Evolutionary conservation across 2,329 filamentous ascomycete genomes (phyloP).

Genomic region (Albifimbria verrucaria): DNA sequence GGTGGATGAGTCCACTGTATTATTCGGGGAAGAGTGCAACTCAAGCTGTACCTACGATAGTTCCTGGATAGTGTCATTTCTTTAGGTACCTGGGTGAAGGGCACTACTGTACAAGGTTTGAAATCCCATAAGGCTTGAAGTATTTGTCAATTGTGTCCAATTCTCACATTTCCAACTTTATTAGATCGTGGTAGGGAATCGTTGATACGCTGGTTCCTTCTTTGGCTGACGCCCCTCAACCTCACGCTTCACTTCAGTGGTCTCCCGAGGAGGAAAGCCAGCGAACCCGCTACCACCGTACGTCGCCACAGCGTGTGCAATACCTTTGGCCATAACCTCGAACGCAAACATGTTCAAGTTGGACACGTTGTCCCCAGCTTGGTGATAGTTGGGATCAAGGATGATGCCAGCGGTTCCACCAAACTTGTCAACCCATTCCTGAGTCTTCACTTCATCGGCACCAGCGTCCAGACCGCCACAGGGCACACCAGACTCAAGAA

Average conservation of each 20-base stretch:
- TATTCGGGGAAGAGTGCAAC: no score
- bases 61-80: no score
- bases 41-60: no score
- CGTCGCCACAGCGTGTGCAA: constrained; percentile 49
- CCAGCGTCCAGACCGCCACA: constrained; percentile 58
- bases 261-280: neutral
- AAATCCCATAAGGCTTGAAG: neutral
- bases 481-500: constrained; percentile 53
- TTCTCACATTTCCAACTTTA: neutral
- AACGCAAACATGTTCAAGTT: constrained; percentile 54
- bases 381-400: constrained; percentile 57
- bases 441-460: constrained; percentile 56
- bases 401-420: constrained; percentile 51
- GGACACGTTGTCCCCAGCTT: constrained; percentile 45
- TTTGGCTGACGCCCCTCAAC: neutral
- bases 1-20: neutral
- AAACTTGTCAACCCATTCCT: constrained; percentile 46
- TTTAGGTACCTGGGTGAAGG: no score
- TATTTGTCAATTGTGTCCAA: neutral
- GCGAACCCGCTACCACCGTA: constrained; percentile 31
- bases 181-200: neutral
- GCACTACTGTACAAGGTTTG: no score
- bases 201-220: neutral
- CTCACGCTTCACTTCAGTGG: neutral
- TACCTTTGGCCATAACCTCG: constrained; percentile 51